Evolutionary conservation across 2,329 filamentous ascomycete genomes (phyloP).

Genomic region (Microsporum canis): DNA sequence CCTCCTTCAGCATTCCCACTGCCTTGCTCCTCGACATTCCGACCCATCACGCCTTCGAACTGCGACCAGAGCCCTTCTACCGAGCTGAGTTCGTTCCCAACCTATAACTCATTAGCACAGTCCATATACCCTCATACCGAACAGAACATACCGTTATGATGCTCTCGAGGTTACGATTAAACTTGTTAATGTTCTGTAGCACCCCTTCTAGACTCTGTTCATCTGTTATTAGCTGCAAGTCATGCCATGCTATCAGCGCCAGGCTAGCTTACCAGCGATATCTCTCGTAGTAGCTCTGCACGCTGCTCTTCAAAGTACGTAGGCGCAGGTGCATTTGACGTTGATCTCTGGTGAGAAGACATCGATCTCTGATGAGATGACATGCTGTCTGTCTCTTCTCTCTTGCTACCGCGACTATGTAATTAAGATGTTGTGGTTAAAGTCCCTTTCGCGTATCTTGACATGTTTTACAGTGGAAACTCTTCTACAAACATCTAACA

Average conservation of each 20-base stretch:
- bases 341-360: slow-evolving; percentile 6
- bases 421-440: neutral
- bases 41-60: slow-evolving; percentile 92
- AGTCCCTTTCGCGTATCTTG: no score
- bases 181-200: slow-evolving; percentile 86
- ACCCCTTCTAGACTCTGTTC: slow-evolving; percentile 66
- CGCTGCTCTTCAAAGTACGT: slow-evolving; percentile 33
- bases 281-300: slow-evolving; percentile 33
- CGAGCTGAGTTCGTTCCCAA: slow-evolving; percentile 94
- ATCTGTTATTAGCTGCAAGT: neutral
- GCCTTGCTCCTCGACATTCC: slow-evolving; percentile 36
- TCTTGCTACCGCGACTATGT: neutral
- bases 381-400: neutral
- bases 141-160: slow-evolving; percentile 59
- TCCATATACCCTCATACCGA: neutral
- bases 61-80: slow-evolving; percentile 96
- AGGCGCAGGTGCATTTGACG: neutral
- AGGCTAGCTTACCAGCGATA: slow-evolving; percentile 29
- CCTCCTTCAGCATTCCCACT: neutral
- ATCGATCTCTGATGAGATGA: neutral
- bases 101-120: slow-evolving; percentile 27
- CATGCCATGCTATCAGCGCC: neutral
- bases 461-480: no score
- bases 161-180: slow-evolving; percentile 84
- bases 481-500: no score